Conservation (phyloP, 345 rosid species). For the Pseudoturritis turrita region DNA sequence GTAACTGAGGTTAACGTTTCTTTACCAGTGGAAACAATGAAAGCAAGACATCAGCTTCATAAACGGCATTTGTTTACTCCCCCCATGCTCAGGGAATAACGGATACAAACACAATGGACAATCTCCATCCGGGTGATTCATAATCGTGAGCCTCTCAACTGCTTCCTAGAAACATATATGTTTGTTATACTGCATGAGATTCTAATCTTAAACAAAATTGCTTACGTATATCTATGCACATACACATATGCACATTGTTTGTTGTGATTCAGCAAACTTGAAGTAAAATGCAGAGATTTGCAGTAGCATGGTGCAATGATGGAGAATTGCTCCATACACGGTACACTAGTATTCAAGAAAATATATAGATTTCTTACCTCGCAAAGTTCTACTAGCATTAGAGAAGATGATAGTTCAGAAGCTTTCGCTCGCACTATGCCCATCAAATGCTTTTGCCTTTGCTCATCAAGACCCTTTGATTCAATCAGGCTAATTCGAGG, state of each 20-base stretch:
- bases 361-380: slow-evolving; percentile 54
- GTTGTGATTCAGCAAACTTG: neutral
- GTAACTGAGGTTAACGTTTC: neutral
- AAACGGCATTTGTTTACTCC: slow-evolving; percentile 48
- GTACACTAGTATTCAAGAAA: neutral
- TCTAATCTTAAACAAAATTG: neutral
- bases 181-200: neutral
- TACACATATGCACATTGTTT: neutral
- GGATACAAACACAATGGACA: slow-evolving; percentile 81
- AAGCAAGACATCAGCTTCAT: slow-evolving; percentile 99
- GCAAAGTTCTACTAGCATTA: slow-evolving; percentile 78
- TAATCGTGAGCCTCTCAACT: slow-evolving; percentile 66
- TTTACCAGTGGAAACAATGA: slow-evolving; percentile 88
- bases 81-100: slow-evolving; percentile 53
- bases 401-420: slow-evolving; percentile 52
- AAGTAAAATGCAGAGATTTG: neutral
- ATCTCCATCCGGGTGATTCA: slow-evolving; percentile 91
- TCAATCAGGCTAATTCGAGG: slow-evolving; percentile 63
- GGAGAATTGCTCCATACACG: neutral
- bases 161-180: slow-evolving; percentile 58
- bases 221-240: neutral
- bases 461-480: slow-evolving; percentile 80
- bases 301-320: neutral
- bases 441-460: slow-evolving; percentile 58
- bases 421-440: slow-evolving; percentile 54